phyloP scores from a whole-genome alignment of 2,329 filamentous ascomycete species.

The Oidium heveae region DNA sequence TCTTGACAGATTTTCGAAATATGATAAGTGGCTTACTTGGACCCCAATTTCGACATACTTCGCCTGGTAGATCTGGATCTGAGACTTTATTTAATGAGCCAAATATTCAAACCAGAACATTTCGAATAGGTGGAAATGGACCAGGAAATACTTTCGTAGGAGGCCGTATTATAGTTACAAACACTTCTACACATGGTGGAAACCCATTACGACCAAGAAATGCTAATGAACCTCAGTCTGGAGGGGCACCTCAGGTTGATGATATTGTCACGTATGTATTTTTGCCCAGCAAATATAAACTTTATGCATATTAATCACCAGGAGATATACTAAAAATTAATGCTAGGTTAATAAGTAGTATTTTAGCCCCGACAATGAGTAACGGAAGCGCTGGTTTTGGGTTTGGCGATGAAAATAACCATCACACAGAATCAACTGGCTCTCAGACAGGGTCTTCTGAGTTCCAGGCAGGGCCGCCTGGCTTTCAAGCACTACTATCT shows the following conservation, averaged over 20 bases:
- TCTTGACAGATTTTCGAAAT: constrained; percentile 17
- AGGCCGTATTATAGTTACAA: constrained; percentile 9
- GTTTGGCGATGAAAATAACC: neutral
- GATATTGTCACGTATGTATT: constrained; percentile 22
- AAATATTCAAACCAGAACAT: constrained; percentile 4
- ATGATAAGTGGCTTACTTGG: constrained; percentile 22
- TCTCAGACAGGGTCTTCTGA: neutral
- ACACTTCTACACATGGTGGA: constrained; percentile 11
- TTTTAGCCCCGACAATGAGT: constrained; percentile 9
- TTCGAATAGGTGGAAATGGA: constrained; percentile 4
- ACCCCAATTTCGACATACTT: constrained; percentile 9
- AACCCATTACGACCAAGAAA: constrained; percentile 19
- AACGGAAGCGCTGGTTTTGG: too few species aligned
- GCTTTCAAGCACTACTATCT: constrained; percentile 27
- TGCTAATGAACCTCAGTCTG: constrained; percentile 22
- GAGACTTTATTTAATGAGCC: constrained; percentile 9
- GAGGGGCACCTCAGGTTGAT: constrained; percentile 19
- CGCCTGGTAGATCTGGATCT: constrained; percentile 11
- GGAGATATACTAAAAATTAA: neutral
- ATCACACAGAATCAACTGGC: constrained; percentile 5
- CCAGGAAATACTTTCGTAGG: constrained; percentile 7
- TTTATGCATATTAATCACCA: neutral
- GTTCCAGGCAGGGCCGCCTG: constrained; percentile 3
- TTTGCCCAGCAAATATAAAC: neutral
- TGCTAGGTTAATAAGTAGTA: constrained; percentile 9